Conservation (phyloP, 108 stramenopile genomes). For the Cyclotella distinguenda region DNA sequence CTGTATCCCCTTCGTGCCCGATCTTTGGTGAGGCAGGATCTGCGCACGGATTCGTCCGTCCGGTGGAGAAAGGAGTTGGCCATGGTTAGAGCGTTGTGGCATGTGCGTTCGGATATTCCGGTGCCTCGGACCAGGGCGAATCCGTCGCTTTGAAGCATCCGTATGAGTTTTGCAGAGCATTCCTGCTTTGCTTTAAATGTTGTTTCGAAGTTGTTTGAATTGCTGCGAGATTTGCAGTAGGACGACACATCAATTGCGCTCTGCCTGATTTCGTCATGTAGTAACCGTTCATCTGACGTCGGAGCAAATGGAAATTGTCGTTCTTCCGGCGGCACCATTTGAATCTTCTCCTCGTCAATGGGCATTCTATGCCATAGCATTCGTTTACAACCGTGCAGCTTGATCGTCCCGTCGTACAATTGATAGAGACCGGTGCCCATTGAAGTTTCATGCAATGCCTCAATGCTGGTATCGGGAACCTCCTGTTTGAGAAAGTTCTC, state of each 20-base stretch:
- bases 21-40: conserved; percentile 66
- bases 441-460: conserved; percentile 63
- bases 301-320: conserved; percentile 79
- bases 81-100: conserved; percentile 50
- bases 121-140: conserved; percentile 59
- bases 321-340: conserved; percentile 51
- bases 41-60: conserved; percentile 61
- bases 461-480: conserved; percentile 64
- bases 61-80: conserved; percentile 63
- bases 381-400: conserved; percentile 70
- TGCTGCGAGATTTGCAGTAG: conserved; percentile 29
- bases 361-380: conserved; percentile 78
- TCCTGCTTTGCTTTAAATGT: conserved; percentile 15
- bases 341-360: conserved; percentile 59
- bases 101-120: conserved; percentile 20
- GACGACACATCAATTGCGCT: conserved; percentile 49
- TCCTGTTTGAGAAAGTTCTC: conserved; percentile 40
- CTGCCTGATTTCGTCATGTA: conserved; percentile 16
- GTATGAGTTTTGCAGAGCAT: conserved; percentile 34
- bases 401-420: conserved; percentile 82
- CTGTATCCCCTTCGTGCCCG: conserved; percentile 71
- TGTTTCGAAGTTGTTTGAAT: background rate
- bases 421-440: conserved; percentile 81
- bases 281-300: background rate
- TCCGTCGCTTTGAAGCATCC: conserved; percentile 50